Evolutionary conservation across 2,329 filamentous ascomycete species (phyloP).

Genomic region (Phyllosticta citribraziliensis): DNA sequence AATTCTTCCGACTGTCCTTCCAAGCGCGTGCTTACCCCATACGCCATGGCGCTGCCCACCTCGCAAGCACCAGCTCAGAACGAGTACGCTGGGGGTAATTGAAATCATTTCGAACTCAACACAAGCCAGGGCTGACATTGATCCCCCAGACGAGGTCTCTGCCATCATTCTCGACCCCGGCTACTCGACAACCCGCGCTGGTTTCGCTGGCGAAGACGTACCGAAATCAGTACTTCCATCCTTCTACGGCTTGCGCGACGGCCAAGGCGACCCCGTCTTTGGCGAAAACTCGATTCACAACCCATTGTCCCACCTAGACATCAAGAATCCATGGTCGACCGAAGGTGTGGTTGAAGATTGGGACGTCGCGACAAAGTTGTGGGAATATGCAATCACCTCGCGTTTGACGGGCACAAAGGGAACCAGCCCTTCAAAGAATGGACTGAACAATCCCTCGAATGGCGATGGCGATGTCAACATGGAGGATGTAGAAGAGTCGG

Average conservation of each 20-base stretch:
- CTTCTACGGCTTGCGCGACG: constrained; percentile 59
- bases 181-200: constrained; percentile 81
- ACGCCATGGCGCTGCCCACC: constrained; percentile 28
- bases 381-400: constrained; percentile 87
- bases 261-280: constrained; percentile 52
- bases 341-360: constrained; percentile 93
- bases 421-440: constrained; percentile 62
- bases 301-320: constrained; percentile 64
- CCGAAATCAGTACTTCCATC: constrained; percentile 90
- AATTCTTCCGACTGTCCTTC: not conserved
- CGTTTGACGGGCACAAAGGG: constrained; percentile 70
- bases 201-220: constrained; percentile 94
- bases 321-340: constrained; percentile 83
- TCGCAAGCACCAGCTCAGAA: constrained; percentile 27
- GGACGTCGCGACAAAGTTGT: constrained; percentile 80
- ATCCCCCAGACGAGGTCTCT: constrained; percentile 74
- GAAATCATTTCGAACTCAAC: not conserved
- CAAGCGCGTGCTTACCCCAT: constrained; percentile 11
- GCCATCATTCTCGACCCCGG: constrained; percentile 94
- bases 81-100: constrained; percentile 38
- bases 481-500: constrained; percentile 52
- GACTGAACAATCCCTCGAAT: constrained; percentile 59
- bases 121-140: not conserved
- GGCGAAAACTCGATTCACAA: constrained; percentile 85
- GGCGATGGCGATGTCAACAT: constrained; percentile 49